A percentile compares a stretch with the other conserved stretches of the same genome.
These are phyloP conservation scores for Exophiala aquamarina DNA, from an alignment of 2,329 filamentous ascomycete species.

Conservation along the genomic window DNA sequence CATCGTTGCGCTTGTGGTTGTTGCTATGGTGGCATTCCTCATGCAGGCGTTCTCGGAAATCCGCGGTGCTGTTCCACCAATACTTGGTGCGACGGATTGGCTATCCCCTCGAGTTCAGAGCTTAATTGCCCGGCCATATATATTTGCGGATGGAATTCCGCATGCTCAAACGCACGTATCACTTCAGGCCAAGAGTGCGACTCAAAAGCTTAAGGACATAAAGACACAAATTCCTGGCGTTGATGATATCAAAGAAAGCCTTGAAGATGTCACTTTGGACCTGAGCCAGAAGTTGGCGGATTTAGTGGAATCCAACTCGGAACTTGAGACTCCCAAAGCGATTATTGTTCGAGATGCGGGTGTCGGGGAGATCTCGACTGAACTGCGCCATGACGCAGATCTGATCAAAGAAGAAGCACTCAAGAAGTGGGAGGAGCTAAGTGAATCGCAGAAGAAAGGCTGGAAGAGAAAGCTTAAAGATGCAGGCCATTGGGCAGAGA, in stretches of 20 bases:
- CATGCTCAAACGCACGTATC: slow-evolving; percentile 11
- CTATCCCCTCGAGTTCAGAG: slow-evolving; percentile 54
- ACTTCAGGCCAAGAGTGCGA: slow-evolving; percentile 14
- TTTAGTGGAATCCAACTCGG: slow-evolving; percentile 23
- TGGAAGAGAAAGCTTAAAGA: slow-evolving; percentile 71
- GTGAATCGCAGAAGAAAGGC: slow-evolving; percentile 58
- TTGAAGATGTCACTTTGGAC: slow-evolving; percentile 9
- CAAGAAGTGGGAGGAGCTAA: slow-evolving; percentile 70
- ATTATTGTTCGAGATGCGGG: slow-evolving; percentile 31
- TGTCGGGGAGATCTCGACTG: slow-evolving; percentile 42
- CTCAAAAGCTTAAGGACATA: slow-evolving; percentile 17
- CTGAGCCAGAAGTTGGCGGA: slow-evolving; percentile 20
- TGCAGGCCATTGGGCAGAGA: slow-evolving; percentile 76
- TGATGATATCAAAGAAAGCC: slow-evolving; percentile 8
- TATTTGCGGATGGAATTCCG: slow-evolving; percentile 27
- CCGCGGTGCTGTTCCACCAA: slow-evolving; percentile 56
- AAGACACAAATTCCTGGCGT: slow-evolving; percentile 9
- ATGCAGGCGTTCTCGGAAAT: slow-evolving; percentile 63
- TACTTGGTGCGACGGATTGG: slow-evolving; percentile 56
- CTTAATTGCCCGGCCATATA: slow-evolving; percentile 41
- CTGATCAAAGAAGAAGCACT: slow-evolving; percentile 24
- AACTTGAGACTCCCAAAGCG: slow-evolving; percentile 26
- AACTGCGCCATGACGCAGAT: slow-evolving; percentile 29
- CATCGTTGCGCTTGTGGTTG: slow-evolving; percentile 60
- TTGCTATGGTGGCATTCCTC: slow-evolving; percentile 63